Percentiles rank a stretch among this genome's conserved stretches.
These are phyloP conservation scores for Daedaleopsis nitida DNA, from an alignment of 768 basidiomycete genomes.

Conservation along the genomic window DNA sequence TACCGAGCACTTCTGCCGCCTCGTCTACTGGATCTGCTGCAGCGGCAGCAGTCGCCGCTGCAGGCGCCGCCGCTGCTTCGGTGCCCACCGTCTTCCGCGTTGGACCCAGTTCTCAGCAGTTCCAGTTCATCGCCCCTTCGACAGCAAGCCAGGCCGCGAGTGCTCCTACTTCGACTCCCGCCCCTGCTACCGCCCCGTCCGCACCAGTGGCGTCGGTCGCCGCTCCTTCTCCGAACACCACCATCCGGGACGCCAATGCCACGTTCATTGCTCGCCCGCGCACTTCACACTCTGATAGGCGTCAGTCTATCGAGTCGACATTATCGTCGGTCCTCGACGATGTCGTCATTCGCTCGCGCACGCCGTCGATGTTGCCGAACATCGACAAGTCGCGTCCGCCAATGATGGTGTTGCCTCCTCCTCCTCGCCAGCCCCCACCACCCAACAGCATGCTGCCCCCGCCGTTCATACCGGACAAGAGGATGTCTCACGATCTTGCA, in stretches of 20 bases:
- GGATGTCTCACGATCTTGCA: slow-evolving; percentile 57
- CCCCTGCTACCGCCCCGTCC: slow-evolving; percentile 34
- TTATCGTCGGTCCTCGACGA: slow-evolving; percentile 55
- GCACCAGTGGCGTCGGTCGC: slow-evolving; percentile 34
- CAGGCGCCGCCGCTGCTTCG: slow-evolving; percentile 28
- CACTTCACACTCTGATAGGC: slow-evolving; percentile 57
- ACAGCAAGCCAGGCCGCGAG: slow-evolving; percentile 41
- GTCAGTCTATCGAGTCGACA: slow-evolving; percentile 74
- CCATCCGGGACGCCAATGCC: slow-evolving; percentile 54
- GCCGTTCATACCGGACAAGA: slow-evolving; percentile 71
- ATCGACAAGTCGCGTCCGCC: slow-evolving; percentile 84
- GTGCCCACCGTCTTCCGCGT: slow-evolving; percentile 53
- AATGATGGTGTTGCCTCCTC: slow-evolving; percentile 77
- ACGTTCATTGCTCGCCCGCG: slow-evolving; percentile 53
- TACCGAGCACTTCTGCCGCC: slow-evolving; percentile 21
- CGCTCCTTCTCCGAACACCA: slow-evolving; percentile 42
- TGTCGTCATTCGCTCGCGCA: slow-evolving; percentile 54
- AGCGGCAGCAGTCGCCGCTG: slow-evolving; percentile 30
- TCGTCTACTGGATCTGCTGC: not conserved
- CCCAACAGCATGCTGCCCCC: slow-evolving; percentile 78
- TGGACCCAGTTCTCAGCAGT: slow-evolving; percentile 63
- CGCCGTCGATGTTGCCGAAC: slow-evolving; percentile 56
- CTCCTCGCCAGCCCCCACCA: slow-evolving; percentile 75
- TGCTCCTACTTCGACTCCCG: slow-evolving; percentile 41
- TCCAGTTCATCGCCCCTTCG: slow-evolving; percentile 61